Percentiles rank a stretch among this genome's conserved stretches.
These are phyloP conservation scores for Thermothelomyces thermophilus DNA, from an alignment of 2,329 filamentous ascomycete genomes.

Conservation along the genomic window DNA sequence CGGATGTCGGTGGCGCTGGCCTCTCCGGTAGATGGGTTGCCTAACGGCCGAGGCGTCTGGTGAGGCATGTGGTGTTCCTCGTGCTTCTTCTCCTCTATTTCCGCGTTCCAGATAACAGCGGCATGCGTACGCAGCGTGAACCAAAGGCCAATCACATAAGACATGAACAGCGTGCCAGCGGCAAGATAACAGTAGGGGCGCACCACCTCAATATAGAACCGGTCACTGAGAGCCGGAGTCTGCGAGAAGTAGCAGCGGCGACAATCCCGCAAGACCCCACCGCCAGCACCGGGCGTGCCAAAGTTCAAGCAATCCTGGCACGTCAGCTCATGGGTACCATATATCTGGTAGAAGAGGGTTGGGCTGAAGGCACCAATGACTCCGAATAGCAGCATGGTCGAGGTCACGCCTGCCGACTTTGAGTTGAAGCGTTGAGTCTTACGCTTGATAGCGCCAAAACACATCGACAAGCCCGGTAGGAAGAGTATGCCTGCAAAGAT, in stretches of 20 bases:
- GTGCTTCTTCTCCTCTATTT: constrained; percentile 68
- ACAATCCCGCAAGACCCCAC: constrained; percentile 61
- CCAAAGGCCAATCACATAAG: constrained; percentile 88
- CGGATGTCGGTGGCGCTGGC: constrained; percentile 63
- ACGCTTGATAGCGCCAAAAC: constrained; percentile 92
- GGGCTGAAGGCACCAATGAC: constrained; percentile 93
- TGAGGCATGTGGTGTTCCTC: constrained; percentile 39
- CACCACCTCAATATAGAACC: constrained; percentile 86
- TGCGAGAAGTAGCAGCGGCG: constrained; percentile 93
- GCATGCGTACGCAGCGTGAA: constrained; percentile 95
- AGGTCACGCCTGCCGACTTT: constrained; percentile 90
- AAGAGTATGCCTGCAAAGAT: constrained; percentile 97
- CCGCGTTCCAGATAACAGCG: constrained; percentile 91
- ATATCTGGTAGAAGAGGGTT: constrained; percentile 97
- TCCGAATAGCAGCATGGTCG: constrained; percentile 95
- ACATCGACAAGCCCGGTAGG: constrained; percentile 93
- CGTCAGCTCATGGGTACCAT: constrained; percentile 92
- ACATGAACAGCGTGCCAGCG: constrained; percentile 77
- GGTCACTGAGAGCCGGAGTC: constrained; percentile 71
- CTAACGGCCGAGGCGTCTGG: constrained; percentile 31
- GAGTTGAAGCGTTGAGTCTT: constrained; percentile 99
- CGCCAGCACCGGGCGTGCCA: constrained; percentile 29
- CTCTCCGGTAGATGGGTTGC: constrained; percentile 35
- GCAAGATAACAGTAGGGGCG: constrained; percentile 90
- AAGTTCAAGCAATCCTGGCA: constrained; percentile 61